Evolutionary conservation across 2,329 filamentous ascomycete species (phyloP), one percentile per base, ranked within the genome.

Genomic region (Hypocrella siamensis): DNA sequence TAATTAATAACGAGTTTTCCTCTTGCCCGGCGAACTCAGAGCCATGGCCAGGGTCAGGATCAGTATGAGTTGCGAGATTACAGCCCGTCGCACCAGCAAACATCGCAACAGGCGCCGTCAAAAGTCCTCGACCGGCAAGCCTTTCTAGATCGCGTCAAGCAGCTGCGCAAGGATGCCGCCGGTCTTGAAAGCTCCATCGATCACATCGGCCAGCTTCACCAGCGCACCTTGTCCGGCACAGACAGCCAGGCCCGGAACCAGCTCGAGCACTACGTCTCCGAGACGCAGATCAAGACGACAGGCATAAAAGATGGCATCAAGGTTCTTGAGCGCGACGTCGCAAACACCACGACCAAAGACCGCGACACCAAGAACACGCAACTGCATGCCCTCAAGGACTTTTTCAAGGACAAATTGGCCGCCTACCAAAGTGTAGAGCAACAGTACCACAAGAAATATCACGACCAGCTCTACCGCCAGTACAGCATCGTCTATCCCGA

Each of bases 401-500:
- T 74, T 34, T 86, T 86, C 57, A 72, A 76, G 58, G 68, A 67
- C 39, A 75, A 80, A 51, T 63, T 86, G 40, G 66, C 75, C 49
- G 69, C 70, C 43, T 85, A 81, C 53, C 66, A 78, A 48, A 60
- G 68, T 42, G 75, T 82, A 48, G 82, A 90, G 62, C 61, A 68
- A 36, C 65, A 68, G 28, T 86, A 83, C 60, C 67, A 71, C 47
- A 65, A 71, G 48, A 64, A 75, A 40, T 84, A 84, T 53, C 70
- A 76, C 38, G 78, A 85, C 40, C 79, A 84, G 53, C 83, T 88
- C 48, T 72, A 73, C 36, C 69, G 82, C 46, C 82, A 90, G 55
- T 86, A 82, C 55, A 67, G 73, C 35, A 85, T 88, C 48, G 79
- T 84, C 42, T 83, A 85, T 51, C 81, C 81, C 31, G 75, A 84